Evolutionary conservation across 2,329 filamentous ascomycete genomes (phyloP), one percentile per base, ranked within the genome.

Genomic region (Phaeosphaeria sp.): DNA sequence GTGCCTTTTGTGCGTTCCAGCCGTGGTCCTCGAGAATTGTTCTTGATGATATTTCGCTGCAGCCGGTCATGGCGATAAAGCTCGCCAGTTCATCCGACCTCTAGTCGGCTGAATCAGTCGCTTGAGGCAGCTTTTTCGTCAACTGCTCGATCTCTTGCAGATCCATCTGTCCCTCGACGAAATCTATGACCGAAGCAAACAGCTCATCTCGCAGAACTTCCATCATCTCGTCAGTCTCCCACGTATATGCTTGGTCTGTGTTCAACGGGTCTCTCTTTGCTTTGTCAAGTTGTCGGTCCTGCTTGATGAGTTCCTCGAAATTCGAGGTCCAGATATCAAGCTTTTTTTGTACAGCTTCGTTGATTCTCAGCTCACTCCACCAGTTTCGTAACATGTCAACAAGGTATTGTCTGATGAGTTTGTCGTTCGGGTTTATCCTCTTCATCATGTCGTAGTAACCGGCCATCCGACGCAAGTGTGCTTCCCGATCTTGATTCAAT

Each of bases 61-160:
- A 24, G 11, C 45, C 51, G 1, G 51, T 54, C 21, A 54, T 33
- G 6, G n/a, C n/a, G 33, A 21, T 49, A 36, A 49, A 54, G 15
- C 44, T 3, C 6, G 27, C 45, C 4, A 54, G 17, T 42, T 45
- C 45, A 3, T 36, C 11, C 11, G 30, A 36, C 30, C 15, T 6
- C 30, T 36, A 36, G 15, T 36, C 30, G 11, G 30, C 30, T 36
- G 3, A 13, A 13, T 13, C 11, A 6, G 30, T 36, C 11, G 30
- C 30, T 36, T 36, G 8, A 36, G 30, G 5, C 11, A 36, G 30
- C 5, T 36, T n/a, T n/a, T n/a, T n/a, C n/a, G n/a, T n/a, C n/a
- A n/a, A n/a, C n/a, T n/a, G 22, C 24, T 25, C 6, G 21, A 13
- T 13, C 15, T 36, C 30, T 36, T 36, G 30, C 3, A 36, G 11